Evolutionary conservation across 1,139 yeast species (phyloP), one percentile per base, ranked within the genome.

Genomic region (Magnusiomyces paraingens): DNA sequence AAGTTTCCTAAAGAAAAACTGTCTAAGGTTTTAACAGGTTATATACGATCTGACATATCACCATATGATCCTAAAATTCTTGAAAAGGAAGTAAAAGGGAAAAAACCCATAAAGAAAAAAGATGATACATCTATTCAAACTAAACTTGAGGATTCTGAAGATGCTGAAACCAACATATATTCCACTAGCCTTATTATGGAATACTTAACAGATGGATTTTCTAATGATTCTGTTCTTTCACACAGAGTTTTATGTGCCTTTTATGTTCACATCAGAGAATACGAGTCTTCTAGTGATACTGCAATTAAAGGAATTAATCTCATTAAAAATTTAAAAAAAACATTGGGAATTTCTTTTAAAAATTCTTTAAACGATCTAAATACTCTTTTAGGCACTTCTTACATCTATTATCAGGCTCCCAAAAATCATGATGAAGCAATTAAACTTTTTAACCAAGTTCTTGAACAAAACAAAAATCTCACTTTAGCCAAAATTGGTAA

Each of bases 351-450:
- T 6, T 66, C 70, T 20, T 73, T 86, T 49, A 65, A 66, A 1
- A 72, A 82, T 57, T 75, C 90, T 0, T 80, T 78, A 59, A 78
- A 77, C 54, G 86, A 83, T 54, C 71, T 88, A 26, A 73, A 85
- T 22, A 77, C 90, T 50, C 75, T 81, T 17, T 73, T 88, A 53
- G 98, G 95, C 0, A 79, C 84, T 1, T 79, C 86, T 0, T 87
- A 89, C 64, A 88, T 95, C 0, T 85, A 86, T 64, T 79, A 83
- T 65, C 96, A 91, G 66, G 87, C 96, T 0, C 99, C 98, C 4
- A 89, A 89, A 67, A 86, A 91, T 67, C 89, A 82, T 64, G 75
- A 79, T 10, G 75, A 84, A 42, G 98, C 99, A 0, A 67, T 86
- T 47, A 81, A 80, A 49, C 70, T 90, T 29, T 93, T 86, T 67